phyloP scores from a whole-genome alignment of 2,329 filamentous ascomycete genomes.

The Passalora sequoiae region DNA sequence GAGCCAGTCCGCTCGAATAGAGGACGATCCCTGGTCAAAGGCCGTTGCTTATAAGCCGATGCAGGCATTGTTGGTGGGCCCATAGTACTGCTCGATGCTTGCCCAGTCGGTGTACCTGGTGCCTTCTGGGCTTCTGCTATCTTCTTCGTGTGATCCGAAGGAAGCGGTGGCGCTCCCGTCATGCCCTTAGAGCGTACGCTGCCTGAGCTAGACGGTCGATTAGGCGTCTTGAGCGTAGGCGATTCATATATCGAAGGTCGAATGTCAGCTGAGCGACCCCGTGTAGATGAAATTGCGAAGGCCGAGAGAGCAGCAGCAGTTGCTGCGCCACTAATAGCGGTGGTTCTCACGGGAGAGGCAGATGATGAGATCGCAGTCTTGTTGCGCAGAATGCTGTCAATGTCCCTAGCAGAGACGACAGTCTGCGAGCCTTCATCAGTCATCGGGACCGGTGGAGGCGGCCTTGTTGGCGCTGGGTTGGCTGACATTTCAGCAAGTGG shows the following conservation, averaged over 20 bases:
- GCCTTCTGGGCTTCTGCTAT: constrained; percentile 72
- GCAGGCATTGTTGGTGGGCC: constrained; percentile 79
- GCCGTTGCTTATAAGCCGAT: constrained; percentile 57
- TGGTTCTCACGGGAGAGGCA: constrained; percentile 18
- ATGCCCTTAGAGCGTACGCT: constrained; percentile 55
- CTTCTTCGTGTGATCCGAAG: constrained; percentile 72
- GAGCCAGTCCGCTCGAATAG: constrained; percentile 20
- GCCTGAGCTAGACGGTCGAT: constrained; percentile 65
- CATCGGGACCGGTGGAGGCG: constrained; percentile 16
- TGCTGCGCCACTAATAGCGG: constrained; percentile 18
- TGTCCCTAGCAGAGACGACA: constrained; percentile 70
- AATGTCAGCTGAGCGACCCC: constrained; percentile 8
- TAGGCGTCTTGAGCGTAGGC: constrained; percentile 15
- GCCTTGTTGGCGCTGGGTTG: constrained; percentile 13
- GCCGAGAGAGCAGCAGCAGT: constrained; percentile 25
- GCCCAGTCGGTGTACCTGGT: constrained; percentile 32
- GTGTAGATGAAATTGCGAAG: constrained; percentile 12
- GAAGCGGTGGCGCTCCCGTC: constrained; percentile 58
- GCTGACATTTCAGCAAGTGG: constrained; percentile 14
- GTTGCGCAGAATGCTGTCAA: constrained; percentile 67
- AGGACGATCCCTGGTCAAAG: constrained; percentile 25
- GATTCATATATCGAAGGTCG: constrained; percentile 21
- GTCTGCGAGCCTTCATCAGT: constrained; percentile 76
- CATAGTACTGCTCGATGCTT: constrained; percentile 54
- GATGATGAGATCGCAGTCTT: constrained; percentile 34